Percentiles rank a stretch among this genome's conserved stretches.
Conservation (phyloP, 495 filamentous ascomycete species). For the Penicillium flavigenum region DNA sequence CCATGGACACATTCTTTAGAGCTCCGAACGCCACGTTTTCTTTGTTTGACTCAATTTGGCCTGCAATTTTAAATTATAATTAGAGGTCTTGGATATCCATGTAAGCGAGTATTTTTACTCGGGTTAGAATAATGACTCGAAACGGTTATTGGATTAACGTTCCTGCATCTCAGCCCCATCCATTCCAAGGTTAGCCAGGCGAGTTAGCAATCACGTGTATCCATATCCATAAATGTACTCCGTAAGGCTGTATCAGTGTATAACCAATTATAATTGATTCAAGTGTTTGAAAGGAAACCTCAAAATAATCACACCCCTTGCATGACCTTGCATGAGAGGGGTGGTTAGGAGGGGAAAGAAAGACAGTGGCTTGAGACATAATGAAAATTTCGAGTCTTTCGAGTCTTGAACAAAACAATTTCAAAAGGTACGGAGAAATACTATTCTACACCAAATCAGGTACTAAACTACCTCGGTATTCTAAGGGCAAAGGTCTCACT, state of each 20-base stretch:
- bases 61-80: neutral
- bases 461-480: neutral
- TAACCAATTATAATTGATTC: neutral
- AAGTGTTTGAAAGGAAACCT: neutral
- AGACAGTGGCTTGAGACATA: neutral
- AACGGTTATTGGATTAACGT: neutral
- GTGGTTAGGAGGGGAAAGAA: neutral
- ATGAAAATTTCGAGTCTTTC: neutral
- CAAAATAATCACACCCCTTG: neutral
- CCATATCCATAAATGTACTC: neutral
- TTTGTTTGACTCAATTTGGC: neutral
- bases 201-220: neutral
- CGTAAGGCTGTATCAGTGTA: no score
- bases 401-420: neutral
- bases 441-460: neutral
- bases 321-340: neutral
- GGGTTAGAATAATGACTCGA: neutral
- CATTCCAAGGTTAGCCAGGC: neutral
- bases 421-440: neutral
- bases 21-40: no score
- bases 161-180: neutral
- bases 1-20: no score
- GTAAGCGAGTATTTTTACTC: slow-evolving; percentile 1
- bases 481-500: neutral
- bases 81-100: neutral